phyloP scores from a whole-genome alignment of 2,329 filamentous ascomycete species.

The Colletotrichum godetiae region DNA sequence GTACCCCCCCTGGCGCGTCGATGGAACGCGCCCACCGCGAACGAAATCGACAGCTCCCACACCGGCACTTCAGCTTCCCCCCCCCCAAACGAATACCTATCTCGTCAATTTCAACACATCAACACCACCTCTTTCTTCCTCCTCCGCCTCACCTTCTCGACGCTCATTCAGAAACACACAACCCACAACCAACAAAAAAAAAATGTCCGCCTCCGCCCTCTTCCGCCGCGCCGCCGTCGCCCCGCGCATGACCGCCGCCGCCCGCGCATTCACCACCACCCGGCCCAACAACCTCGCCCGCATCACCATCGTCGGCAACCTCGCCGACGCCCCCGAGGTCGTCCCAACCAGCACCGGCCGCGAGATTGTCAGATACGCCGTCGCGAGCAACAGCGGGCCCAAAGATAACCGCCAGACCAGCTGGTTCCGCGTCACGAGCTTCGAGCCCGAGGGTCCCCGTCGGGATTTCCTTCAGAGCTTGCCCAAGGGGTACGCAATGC shows the following conservation, averaged over 20 bases:
- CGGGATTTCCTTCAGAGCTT: slow-evolving; percentile 79
- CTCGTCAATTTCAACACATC: slow-evolving; percentile 10
- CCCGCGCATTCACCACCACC: slow-evolving; percentile 82
- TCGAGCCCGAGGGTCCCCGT: slow-evolving; percentile 73
- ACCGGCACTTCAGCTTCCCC: neutral
- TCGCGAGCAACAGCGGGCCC: slow-evolving; percentile 76
- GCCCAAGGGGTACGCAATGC: slow-evolving; percentile 80
- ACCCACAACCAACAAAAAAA: neutral
- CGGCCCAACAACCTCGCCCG: slow-evolving; percentile 75
- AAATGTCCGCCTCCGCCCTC: slow-evolving; percentile 61
- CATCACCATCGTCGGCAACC: slow-evolving; percentile 88
- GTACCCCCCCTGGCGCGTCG: slow-evolving; percentile 6
- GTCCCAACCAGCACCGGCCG: slow-evolving; percentile 75
- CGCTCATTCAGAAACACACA: neutral
- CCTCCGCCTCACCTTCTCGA: neutral
- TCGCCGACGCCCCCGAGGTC: slow-evolving; percentile 83
- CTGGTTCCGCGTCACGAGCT: slow-evolving; percentile 86
- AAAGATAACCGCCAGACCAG: slow-evolving; percentile 80
- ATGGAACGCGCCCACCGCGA: neutral
- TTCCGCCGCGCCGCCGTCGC: slow-evolving; percentile 62
- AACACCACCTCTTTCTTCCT: slow-evolving; percentile 6
- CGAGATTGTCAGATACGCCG: slow-evolving; percentile 80
- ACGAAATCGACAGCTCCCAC: slow-evolving; percentile 2
- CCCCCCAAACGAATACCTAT: neutral
- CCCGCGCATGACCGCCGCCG: slow-evolving; percentile 55